Conservation (phyloP, 257 asterid species). For the Solanum boliviense region DNA sequence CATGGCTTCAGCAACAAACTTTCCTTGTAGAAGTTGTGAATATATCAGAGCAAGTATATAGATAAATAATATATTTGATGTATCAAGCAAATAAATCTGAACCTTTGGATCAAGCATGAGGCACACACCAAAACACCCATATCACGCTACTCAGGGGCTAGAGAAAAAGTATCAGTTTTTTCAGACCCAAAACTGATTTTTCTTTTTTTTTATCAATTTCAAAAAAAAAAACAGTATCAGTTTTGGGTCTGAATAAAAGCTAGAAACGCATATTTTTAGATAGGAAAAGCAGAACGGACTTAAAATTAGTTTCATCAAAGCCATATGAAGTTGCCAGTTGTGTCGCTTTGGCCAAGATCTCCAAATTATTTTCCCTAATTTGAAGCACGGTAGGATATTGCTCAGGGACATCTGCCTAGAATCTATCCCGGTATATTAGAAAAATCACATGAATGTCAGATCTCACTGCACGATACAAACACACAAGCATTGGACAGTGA, state of each 20-base stretch:
- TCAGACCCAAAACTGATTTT: too few species aligned
- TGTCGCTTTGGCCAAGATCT: constrained; percentile 69
- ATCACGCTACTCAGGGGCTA: constrained; percentile 90
- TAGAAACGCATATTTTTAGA: background rate
- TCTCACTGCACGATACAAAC: background rate
- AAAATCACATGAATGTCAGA: constrained; percentile 12
- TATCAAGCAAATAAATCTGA: constrained; percentile 9
- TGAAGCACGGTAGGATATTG: constrained; percentile 95
- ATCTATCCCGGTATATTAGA: constrained; percentile 53
- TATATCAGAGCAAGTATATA: constrained; percentile 26
- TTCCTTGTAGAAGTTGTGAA: constrained; percentile 43
- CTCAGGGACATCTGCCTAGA: constrained; percentile 73
- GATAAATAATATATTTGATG: background rate
- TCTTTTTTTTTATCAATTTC: too few species aligned
- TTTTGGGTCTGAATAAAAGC: constrained; percentile 6
- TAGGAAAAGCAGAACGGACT: constrained; percentile 32
- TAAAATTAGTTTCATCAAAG: constrained; percentile 87
- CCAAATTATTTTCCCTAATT: constrained; percentile 83
- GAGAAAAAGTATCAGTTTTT: constrained; percentile 20
- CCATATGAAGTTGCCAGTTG: constrained; percentile 77
- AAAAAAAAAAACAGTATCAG: background rate
- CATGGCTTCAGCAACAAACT: constrained; percentile 97
- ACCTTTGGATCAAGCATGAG: constrained; percentile 97
- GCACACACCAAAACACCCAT: constrained; percentile 91
- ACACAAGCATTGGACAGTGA: background rate